Percentiles rank a stretch among this genome's conserved stretches.
Conservation (phyloP, 2,329 filamentous ascomycete species). For the Fusarium concolor region DNA sequence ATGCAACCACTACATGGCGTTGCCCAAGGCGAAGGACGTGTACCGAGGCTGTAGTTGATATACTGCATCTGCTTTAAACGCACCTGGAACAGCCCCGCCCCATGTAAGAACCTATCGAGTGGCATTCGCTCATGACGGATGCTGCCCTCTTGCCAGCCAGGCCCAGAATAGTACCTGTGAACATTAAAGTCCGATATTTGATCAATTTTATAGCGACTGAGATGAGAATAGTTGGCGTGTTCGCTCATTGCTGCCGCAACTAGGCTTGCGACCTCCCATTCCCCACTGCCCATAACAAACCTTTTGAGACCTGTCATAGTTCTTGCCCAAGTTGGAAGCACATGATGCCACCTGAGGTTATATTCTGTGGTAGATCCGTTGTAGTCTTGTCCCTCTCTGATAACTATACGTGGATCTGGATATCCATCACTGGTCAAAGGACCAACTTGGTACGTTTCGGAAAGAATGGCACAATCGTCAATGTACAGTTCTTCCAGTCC, state of each 20-base stretch:
- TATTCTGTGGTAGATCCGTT: too few species aligned
- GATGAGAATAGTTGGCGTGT: too few species aligned
- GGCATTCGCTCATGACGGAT: too few species aligned
- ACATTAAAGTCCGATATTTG: too few species aligned
- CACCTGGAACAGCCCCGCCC: fast-evolving
- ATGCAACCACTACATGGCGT: neutral
- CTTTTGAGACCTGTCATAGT: neutral
- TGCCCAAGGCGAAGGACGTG: too few species aligned
- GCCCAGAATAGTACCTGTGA: too few species aligned
- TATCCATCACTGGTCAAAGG: neutral
- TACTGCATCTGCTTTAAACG: neutral
- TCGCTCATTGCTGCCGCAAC: neutral
- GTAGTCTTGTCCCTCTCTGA: too few species aligned
- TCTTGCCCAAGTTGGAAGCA: neutral
- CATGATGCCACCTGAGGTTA: neutral
- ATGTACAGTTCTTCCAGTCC: conserved; percentile 55
- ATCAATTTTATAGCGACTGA: too few species aligned
- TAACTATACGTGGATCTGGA: neutral
- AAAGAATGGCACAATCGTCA: conserved; percentile 54
- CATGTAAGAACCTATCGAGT: too few species aligned
- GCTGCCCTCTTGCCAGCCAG: too few species aligned
- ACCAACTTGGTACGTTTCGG: fast-evolving
- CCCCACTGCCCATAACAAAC: neutral
- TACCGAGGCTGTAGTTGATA: too few species aligned
- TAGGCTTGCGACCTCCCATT: neutral